phyloP scores from a whole-genome alignment of 139 green algal species.

The Deuterostichococcus epilithicus region DNA sequence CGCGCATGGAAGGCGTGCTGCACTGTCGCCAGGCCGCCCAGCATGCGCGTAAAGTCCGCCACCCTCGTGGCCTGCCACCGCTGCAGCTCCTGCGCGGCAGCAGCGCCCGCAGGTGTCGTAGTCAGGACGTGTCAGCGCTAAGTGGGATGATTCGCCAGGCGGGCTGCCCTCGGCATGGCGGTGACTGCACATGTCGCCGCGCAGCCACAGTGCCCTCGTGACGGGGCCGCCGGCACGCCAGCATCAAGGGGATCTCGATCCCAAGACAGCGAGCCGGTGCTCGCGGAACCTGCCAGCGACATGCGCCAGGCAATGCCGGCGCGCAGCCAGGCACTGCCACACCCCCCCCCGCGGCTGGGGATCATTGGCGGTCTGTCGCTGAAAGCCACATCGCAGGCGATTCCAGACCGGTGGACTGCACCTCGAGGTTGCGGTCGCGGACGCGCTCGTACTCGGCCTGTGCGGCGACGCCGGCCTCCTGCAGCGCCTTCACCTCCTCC shows the following conservation, averaged over 20 bases:
- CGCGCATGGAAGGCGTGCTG: not conserved
- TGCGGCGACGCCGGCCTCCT: conserved; percentile 37
- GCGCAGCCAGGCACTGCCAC: not conserved
- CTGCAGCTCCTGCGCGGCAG: conserved; percentile 27
- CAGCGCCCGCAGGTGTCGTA: not conserved
- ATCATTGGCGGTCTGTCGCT: not conserved
- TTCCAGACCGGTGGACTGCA: not conserved
- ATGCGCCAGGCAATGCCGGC: not conserved
- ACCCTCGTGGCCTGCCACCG: conserved; percentile 17
- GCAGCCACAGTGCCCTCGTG: not conserved
- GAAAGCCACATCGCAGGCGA: not conserved
- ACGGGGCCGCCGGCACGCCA: no score
- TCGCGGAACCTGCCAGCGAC: not conserved
- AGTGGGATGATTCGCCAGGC: not conserved
- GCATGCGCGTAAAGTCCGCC: conserved; percentile 21
- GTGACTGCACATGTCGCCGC: no score
- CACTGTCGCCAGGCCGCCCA: conserved; percentile 7
- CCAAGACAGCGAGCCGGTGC: not conserved
- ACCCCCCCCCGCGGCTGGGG: not conserved
- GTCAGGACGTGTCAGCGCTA: no score
- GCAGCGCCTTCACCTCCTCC: conserved; percentile 43
- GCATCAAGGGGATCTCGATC: not conserved
- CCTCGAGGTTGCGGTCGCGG: conserved; percentile 38
- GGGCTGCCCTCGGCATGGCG: not conserved
- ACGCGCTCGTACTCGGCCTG: conserved; percentile 54